Percentiles rank a stretch among this genome's conserved stretches.
phyloP scores from a whole-genome alignment of 2,329 filamentous ascomycete species.

The Herpotrichia juniperi region DNA sequence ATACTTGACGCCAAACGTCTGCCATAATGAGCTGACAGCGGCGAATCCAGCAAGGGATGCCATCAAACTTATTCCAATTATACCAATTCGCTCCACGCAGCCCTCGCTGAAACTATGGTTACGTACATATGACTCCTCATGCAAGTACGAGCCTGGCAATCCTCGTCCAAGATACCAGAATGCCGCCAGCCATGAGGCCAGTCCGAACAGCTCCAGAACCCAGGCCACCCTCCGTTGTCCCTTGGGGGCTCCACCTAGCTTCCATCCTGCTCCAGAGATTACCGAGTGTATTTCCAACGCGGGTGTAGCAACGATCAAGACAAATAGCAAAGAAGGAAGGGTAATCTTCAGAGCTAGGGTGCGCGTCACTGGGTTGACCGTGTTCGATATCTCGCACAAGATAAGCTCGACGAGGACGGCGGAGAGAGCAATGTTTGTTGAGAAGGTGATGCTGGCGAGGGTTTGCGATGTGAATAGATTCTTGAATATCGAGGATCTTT shows the following conservation, averaged over 20 bases:
- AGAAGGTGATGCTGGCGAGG: constrained; percentile 71
- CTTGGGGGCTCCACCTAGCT: constrained; percentile 64
- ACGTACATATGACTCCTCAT: constrained; percentile 51
- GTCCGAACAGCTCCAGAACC: constrained; percentile 66
- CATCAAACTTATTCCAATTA: constrained; percentile 87
- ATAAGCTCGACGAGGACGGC: constrained; percentile 81
- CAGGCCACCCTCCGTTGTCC: constrained; percentile 67
- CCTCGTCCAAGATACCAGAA: constrained; percentile 79
- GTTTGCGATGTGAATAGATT: constrained; percentile 45
- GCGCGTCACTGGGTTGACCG: constrained; percentile 71
- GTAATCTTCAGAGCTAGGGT: constrained; percentile 71
- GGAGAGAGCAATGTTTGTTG: constrained; percentile 76
- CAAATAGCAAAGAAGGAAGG: constrained; percentile 71
- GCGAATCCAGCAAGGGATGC: constrained; percentile 87
- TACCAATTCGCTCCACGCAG: constrained; percentile 71
- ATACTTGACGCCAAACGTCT: constrained; percentile 73
- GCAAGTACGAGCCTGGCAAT: constrained; percentile 61
- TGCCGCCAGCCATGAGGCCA: constrained; percentile 70
- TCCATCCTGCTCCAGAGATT: constrained; percentile 63
- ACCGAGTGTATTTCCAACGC: constrained; percentile 78
- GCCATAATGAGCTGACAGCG: constrained; percentile 86
- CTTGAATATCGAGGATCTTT: constrained; percentile 38
- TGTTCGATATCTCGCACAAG: constrained; percentile 81
- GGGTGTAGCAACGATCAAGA: constrained; percentile 77
- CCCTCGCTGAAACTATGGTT: constrained; percentile 59